Conservation (phyloP, 805 yeast species). For the Hanseniaspora pseudoguilliermondii region DNA sequence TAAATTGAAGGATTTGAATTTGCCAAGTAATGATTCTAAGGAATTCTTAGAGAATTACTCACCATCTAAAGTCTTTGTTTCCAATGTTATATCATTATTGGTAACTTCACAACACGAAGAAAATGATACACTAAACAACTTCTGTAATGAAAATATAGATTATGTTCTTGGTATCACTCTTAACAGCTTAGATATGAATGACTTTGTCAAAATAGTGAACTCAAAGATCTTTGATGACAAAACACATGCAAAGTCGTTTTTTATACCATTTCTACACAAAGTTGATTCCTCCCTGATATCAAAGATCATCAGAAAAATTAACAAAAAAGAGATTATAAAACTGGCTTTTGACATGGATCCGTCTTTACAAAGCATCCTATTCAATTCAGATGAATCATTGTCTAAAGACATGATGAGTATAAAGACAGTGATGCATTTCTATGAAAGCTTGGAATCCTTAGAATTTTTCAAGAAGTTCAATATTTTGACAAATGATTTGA, state of each 20-base stretch:
- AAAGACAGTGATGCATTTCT: neutral
- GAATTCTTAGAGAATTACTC: neutral
- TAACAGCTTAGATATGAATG: constrained; percentile 15
- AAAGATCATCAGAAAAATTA: neutral
- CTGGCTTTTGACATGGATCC: neutral
- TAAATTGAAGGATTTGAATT: too few species aligned
- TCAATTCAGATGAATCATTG: neutral
- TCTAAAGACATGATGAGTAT: neutral
- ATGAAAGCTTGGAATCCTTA: neutral
- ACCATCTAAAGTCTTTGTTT: neutral
- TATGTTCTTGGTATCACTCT: neutral
- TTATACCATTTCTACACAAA: neutral
- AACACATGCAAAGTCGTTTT: neutral
- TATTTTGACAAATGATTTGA: neutral
- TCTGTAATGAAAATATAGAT: too few species aligned
- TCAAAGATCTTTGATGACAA: constrained; percentile 13
- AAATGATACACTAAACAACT: neutral
- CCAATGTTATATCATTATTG: neutral
- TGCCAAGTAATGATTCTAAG: too few species aligned
- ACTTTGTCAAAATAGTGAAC: constrained; percentile 17
- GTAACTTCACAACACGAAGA: neutral
- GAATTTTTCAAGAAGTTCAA: neutral
- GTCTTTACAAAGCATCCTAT: neutral
- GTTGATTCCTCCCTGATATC: neutral
- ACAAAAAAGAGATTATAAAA: neutral